Conservation (phyloP, 2,329 filamentous ascomycete genomes). For the Xylaria sp. region DNA sequence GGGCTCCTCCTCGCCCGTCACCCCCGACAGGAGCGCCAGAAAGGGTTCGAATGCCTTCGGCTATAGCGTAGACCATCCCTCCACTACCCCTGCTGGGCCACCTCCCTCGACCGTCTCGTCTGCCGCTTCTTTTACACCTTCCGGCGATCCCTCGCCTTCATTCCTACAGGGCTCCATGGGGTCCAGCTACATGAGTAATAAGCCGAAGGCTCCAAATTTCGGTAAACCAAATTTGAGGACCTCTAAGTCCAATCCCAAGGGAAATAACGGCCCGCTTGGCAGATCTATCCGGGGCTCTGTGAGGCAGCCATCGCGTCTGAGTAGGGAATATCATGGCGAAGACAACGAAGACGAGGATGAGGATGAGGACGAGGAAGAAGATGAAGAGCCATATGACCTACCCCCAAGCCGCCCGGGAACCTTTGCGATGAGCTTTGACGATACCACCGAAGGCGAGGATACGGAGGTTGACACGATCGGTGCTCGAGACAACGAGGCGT, state of each 20-base stretch:
- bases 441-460: constrained; percentile 47
- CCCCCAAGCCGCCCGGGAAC: constrained; percentile 34
- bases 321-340: constrained; percentile 54
- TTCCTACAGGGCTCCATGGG: constrained; percentile 66
- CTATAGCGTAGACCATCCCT: constrained; percentile 56
- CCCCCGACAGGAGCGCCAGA: constrained; percentile 56
- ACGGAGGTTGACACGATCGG: constrained; percentile 30
- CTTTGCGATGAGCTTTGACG: constrained; percentile 39
- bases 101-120: constrained; percentile 56
- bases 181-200: constrained; percentile 52
- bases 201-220: constrained; percentile 54
- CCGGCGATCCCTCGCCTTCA: constrained; percentile 64
- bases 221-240: constrained; percentile 48
- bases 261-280: constrained; percentile 57
- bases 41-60: constrained; percentile 51
- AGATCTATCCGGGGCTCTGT: constrained; percentile 57
- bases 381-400: constrained; percentile 30
- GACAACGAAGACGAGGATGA: constrained; percentile 37
- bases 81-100: constrained; percentile 63
- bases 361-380: constrained; percentile 25
- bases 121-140: constrained; percentile 64
- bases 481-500: constrained; percentile 37
- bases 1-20: constrained; percentile 57
- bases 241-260: constrained; percentile 50
- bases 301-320: constrained; percentile 63